Conservation (phyloP, 805 yeast species). For the Candida vaughaniae region DNA sequence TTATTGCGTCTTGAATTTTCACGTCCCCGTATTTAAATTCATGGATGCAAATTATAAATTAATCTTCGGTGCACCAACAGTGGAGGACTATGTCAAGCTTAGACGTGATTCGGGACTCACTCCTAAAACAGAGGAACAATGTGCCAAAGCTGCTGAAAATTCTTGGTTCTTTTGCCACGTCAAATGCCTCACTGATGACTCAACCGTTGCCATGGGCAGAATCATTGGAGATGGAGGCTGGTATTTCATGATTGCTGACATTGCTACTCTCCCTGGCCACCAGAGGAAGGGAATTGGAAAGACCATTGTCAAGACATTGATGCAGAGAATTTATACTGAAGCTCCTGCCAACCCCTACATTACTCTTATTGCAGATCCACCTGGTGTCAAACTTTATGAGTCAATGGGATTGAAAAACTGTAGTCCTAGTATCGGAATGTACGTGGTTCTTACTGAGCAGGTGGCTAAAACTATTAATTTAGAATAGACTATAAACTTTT, state of each 20-base stretch:
- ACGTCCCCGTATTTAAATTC: no score
- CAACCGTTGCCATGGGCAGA: constrained; percentile 10
- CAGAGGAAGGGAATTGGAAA: constrained; percentile 8
- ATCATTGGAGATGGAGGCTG: constrained; percentile 11
- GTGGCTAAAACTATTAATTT: no score
- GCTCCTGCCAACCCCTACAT: constrained; percentile 4
- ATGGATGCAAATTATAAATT: no score
- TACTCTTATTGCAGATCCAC: constrained; percentile 7
- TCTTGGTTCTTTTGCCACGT: constrained; percentile 4
- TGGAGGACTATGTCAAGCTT: constrained; percentile 5
- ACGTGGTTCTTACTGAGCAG: background rate
- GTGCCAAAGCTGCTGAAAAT: constrained; percentile 1
- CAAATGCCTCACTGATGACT: background rate
- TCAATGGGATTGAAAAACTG: no score
- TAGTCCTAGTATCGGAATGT: background rate
- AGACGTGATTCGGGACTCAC: constrained; percentile 4
- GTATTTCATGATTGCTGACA: constrained; percentile 8
- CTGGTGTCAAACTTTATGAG: constrained; percentile 8
- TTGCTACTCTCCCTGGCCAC: constrained; percentile 8
- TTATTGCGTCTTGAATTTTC: no score
- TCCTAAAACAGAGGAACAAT: constrained; percentile 3
- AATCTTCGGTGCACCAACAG: no score
- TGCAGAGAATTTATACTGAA: constrained; percentile 3
- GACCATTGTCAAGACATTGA: constrained; percentile 1
- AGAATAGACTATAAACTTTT: constrained; percentile 9